phyloP scores from a whole-genome alignment of 2,329 filamentous ascomycete genomes.

The Aplosporella prunicola region DNA sequence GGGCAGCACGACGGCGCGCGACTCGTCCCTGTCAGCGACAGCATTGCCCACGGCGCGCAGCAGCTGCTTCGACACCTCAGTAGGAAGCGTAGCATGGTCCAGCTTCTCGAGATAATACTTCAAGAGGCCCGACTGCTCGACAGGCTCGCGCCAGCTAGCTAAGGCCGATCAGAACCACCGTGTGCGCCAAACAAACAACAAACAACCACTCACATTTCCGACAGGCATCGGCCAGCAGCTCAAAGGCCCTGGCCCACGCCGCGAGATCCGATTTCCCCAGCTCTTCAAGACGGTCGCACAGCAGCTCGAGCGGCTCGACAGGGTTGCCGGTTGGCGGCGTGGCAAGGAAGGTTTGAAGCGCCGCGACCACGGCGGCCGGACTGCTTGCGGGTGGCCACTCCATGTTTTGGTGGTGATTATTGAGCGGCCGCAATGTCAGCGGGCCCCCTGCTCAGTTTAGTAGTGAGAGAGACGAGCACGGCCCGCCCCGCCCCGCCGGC shows the following conservation, averaged over 20 bases:
- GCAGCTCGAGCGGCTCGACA: not conserved
- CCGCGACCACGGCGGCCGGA: not conserved
- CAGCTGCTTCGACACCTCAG: slow-evolving; percentile 22
- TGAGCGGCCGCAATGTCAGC: no score
- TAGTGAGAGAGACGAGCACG: no score
- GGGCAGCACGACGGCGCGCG: slow-evolving; percentile 21
- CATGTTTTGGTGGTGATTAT: no score
- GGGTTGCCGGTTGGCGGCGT: slow-evolving; percentile 2
- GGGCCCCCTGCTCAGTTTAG: no score
- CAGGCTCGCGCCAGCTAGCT: slow-evolving; percentile 24
- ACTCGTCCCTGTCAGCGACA: slow-evolving; percentile 28
- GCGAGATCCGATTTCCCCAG: slow-evolving; percentile 5
- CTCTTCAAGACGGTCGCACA: slow-evolving; percentile 2
- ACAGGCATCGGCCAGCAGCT: slow-evolving; percentile 7
- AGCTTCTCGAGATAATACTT: slow-evolving; percentile 20
- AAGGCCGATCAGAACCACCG: slow-evolving; percentile 21
- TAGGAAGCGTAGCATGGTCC: slow-evolving; percentile 15
- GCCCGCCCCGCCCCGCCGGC: no score
- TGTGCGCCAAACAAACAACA: no score
- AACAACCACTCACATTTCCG: slow-evolving; percentile 8
- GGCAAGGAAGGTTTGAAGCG: slow-evolving; percentile 5
- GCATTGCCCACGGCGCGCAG: slow-evolving; percentile 30
- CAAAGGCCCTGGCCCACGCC: slow-evolving; percentile 5
- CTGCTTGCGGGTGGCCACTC: slow-evolving; percentile 6
- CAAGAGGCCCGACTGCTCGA: slow-evolving; percentile 22